Percentiles rank a stretch among this genome's conserved stretches.
Conservation (phyloP, 2,329 filamentous ascomycete species). For the Aspergillus piperis region DNA sequence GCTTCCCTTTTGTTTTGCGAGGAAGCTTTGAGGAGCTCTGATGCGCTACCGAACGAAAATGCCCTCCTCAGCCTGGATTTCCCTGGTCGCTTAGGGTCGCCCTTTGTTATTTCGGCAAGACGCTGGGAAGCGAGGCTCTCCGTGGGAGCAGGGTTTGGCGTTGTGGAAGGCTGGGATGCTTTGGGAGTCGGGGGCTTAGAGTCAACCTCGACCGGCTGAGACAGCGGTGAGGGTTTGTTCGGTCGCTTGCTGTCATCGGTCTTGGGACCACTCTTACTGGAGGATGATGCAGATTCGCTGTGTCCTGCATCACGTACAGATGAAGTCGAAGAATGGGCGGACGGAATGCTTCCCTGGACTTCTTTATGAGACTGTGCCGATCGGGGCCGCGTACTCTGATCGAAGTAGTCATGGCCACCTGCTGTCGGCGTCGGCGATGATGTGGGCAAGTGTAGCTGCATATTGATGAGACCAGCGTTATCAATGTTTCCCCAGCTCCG, state of each 20-base stretch:
- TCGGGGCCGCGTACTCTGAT: constrained; percentile 32
- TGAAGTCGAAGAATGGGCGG: constrained; percentile 56
- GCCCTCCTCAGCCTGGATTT: constrained; percentile 86
- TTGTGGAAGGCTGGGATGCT: constrained; percentile 22
- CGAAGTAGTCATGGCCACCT: constrained; percentile 39
- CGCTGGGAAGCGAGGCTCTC: constrained; percentile 77
- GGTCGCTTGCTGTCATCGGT: constrained; percentile 68
- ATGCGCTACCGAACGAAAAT: constrained; percentile 94
- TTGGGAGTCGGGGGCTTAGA: constrained; percentile 26
- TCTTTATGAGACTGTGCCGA: constrained; percentile 52
- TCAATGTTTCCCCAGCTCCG: constrained; percentile 76
- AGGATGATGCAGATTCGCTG: constrained; percentile 23
- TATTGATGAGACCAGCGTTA: constrained; percentile 40
- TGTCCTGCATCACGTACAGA: constrained; percentile 49
- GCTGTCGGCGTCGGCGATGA: constrained; percentile 34
- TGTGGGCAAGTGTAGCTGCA: constrained; percentile 36
- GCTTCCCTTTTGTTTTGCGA: constrained; percentile 59
- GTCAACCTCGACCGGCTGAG: constrained; percentile 63
- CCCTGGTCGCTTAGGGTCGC: constrained; percentile 73
- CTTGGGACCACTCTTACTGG: constrained; percentile 47
- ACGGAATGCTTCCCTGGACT: constrained; percentile 66
- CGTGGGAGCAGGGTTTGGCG: constrained; percentile 35
- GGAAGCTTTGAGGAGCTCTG: constrained; percentile 78
- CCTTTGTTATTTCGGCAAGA: constrained; percentile 82
- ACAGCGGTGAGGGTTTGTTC: constrained; percentile 70